These are phyloP conservation scores for Cryptococcus sp. DNA, from an alignment of 1,284 basidiomycete species.

Conservation along the genomic window DNA sequence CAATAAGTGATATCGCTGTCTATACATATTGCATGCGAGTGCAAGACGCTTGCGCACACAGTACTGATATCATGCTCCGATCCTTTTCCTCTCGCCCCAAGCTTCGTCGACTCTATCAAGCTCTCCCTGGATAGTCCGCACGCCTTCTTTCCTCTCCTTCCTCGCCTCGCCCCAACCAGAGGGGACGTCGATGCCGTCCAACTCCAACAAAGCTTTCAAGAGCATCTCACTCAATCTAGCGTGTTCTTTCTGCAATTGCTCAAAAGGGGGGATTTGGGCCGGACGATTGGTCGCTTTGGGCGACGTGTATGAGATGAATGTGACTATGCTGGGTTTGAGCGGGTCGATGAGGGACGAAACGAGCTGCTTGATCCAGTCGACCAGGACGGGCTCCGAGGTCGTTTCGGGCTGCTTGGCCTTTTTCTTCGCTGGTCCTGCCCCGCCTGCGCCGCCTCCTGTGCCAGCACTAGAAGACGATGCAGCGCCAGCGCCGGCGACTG, in stretches of 20 bases:
- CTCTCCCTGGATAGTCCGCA: constrained; percentile 53
- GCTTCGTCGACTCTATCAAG: constrained; percentile 54
- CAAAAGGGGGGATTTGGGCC: constrained; percentile 41
- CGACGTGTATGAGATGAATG: constrained; percentile 40
- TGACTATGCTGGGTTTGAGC: constrained; percentile 34
- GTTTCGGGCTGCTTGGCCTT: constrained; percentile 52
- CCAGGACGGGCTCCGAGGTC: constrained; percentile 42
- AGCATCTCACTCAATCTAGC: constrained; percentile 53
- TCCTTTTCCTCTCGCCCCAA: constrained; percentile 52
- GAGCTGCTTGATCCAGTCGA: constrained; percentile 44
- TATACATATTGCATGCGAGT: background rate
- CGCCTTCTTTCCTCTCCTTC: constrained; percentile 55
- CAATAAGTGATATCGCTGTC: background rate
- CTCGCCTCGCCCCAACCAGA: constrained; percentile 53
- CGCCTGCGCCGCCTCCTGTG: constrained; percentile 7
- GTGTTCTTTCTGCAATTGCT: constrained; percentile 49
- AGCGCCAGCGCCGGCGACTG: constrained; percentile 13
- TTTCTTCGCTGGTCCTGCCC: constrained; percentile 26
- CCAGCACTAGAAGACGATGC: constrained; percentile 5
- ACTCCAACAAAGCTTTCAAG: constrained; percentile 54
- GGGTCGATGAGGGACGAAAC: constrained; percentile 38
- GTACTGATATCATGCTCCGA: constrained; percentile 25
- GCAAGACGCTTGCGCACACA: background rate
- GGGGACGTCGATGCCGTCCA: constrained; percentile 56
- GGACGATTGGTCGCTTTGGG: constrained; percentile 39